phyloP scores from a whole-genome alignment of 176 grass and related monocot genomes.

The Luzula sylvatica region DNA sequence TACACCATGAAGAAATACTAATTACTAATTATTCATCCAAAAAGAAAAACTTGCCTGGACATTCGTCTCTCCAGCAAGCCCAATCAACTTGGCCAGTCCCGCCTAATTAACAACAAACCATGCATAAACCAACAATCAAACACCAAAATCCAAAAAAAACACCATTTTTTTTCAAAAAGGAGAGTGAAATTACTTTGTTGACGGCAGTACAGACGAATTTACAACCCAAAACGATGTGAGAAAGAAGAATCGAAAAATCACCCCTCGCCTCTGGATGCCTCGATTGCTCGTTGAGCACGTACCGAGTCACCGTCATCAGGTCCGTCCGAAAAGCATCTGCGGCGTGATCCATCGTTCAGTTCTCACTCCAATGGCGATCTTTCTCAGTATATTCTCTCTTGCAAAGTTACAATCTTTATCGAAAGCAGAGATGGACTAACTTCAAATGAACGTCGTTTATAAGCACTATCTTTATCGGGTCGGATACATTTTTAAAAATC shows the following conservation, averaged over 20 bases:
- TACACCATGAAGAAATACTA: constrained; percentile 1
- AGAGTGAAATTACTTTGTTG: constrained; percentile 41
- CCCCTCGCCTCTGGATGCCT: constrained; percentile 61
- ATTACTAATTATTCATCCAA: not conserved
- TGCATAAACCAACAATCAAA: not conserved
- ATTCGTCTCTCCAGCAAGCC: constrained; percentile 86
- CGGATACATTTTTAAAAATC: not conserved
- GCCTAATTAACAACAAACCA: constrained; percentile 35
- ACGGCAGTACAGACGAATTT: constrained; percentile 96
- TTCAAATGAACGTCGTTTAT: constrained; percentile 21
- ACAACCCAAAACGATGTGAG: constrained; percentile 96
- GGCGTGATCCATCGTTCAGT: constrained; percentile 59
- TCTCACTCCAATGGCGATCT: not conserved
- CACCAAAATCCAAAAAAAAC: not conserved
- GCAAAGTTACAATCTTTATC: too few species aligned
- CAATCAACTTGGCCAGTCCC: constrained; percentile 76
- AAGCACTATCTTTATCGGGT: not conserved
- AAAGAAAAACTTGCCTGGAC: constrained; percentile 43
- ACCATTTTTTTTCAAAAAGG: too few species aligned
- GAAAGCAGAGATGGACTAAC: not conserved
- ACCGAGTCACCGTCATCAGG: constrained; percentile 89
- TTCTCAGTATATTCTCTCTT: not conserved
- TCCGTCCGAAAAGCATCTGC: constrained; percentile 76
- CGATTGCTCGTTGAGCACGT: constrained; percentile 96
- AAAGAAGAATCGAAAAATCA: constrained; percentile 96